Percentiles rank a stretch among this genome's conserved stretches.
Conservation (phyloP, 257 asterid genomes). For the Solanum gracilifrons region DNA sequence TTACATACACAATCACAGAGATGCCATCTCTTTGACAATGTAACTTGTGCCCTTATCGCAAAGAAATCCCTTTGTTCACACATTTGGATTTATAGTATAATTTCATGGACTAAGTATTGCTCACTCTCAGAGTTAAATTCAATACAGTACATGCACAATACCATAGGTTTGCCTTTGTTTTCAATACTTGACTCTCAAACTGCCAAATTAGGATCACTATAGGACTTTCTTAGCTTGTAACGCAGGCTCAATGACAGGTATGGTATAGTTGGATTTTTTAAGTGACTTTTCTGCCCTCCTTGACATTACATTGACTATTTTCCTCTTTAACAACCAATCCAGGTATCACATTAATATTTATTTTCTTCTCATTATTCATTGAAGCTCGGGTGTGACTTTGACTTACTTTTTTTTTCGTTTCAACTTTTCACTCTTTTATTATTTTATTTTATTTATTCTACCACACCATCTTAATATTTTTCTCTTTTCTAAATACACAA, state of each 20-base stretch:
- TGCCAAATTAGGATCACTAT: not conserved
- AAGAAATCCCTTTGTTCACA: too few relatives aligned
- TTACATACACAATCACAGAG: too few relatives aligned
- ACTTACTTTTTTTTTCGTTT: not conserved
- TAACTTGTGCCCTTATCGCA: not conserved
- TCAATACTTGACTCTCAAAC: not conserved
- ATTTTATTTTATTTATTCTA: too few relatives aligned
- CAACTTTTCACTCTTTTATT: not conserved
- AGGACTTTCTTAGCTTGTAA: too few relatives aligned
- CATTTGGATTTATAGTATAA: too few relatives aligned
- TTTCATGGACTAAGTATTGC: not conserved
- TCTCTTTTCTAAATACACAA: too few relatives aligned
- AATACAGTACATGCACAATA: too few relatives aligned
- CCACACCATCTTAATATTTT: not conserved
- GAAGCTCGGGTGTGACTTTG: not conserved
- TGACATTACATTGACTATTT: not conserved
- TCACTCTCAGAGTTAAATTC: not conserved
- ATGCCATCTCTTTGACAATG: not conserved
- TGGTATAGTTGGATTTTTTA: too few relatives aligned
- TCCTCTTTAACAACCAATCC: not conserved
- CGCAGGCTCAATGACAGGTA: too few relatives aligned
- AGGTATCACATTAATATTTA: too few relatives aligned
- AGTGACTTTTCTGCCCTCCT: too few relatives aligned
- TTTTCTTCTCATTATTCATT: too few relatives aligned
- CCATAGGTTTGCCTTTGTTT: not conserved